These are phyloP conservation scores for Phaeophleospora eucalypticola DNA, from an alignment of 2,329 filamentous ascomycete species.

Conservation along the genomic window DNA sequence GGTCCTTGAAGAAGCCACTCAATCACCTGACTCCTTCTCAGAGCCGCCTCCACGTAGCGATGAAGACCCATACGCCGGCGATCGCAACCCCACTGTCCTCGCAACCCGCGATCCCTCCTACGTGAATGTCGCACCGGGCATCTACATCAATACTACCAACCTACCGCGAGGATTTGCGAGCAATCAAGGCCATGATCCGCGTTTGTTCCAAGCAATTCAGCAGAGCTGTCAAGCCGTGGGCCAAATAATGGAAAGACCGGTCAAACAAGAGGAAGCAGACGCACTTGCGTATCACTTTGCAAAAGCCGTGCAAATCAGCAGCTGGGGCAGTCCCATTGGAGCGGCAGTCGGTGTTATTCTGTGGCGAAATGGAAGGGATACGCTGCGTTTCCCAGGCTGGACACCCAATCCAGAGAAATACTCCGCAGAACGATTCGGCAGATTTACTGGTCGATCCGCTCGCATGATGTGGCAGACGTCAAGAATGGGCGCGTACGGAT, in stretches of 20 bases:
- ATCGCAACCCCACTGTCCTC: conserved; percentile 35
- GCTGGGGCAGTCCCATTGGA: conserved; percentile 37
- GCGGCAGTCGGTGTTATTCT: too few relatives aligned
- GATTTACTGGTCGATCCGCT: conserved; percentile 30
- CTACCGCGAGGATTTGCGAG: too few relatives aligned
- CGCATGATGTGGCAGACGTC: conserved; percentile 30
- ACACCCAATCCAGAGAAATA: conserved; percentile 39
- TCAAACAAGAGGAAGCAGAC: conserved; percentile 41
- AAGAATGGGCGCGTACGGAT: conserved; percentile 27
- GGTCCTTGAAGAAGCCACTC: conserved; percentile 40
- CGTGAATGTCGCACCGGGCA: conserved; percentile 11
- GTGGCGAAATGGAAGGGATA: conserved; percentile 7
- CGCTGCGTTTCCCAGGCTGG: conserved; percentile 41
- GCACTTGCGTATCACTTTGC: conserved; percentile 40
- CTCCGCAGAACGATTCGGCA: neutral
- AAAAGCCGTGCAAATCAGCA: conserved; percentile 35
- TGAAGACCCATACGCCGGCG: conserved; percentile 36
- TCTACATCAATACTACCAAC: conserved; percentile 35
- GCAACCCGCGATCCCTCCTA: conserved; percentile 29
- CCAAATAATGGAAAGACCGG: conserved; percentile 34
- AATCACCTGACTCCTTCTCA: conserved; percentile 29
- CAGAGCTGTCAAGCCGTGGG: conserved; percentile 27
- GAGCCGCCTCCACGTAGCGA: conserved; percentile 31
- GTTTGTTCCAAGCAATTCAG: too few relatives aligned
- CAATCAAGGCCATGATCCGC: too few relatives aligned